Base-by-base conservation (phyloP, 768 basidiomycete species). In the Auricularia auricula-judae region DNA sequence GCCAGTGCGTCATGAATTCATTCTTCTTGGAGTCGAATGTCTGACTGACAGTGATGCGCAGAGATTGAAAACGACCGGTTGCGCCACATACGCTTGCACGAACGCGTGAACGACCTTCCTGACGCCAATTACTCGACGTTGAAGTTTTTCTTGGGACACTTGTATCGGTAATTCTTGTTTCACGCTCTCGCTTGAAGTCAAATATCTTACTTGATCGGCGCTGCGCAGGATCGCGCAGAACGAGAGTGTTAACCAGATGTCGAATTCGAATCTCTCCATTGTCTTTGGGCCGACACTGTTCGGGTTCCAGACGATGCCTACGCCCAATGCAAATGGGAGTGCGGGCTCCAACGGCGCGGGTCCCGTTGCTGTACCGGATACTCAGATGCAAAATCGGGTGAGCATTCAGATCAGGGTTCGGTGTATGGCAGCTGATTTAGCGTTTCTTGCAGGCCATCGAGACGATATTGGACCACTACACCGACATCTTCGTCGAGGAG, bases 41-140 rank as follows among this genome's bases (percentile, higher is more conserved):
- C 29, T 29, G 29, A 29, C 29, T 29, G 29, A 29, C 29, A 29
- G 29, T 2, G 51, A 29, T 60, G 35, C 47, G n/a, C 69, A 94
- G 89, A 86, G 72, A 90, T 90, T 67, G 97, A 98, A 63, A 97
- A 96, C 71, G 95, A 97, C 68, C 86, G 96, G 62, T 78, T 98
- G 68, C 84, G 96, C 65, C 96, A 98, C 71, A 98, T 99, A 67
- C 86, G 95, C 61, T 77, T 98, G 62, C 97, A 99, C 71, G 97
- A 98, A 72, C 86, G 94, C 58, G 94, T 99, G 58, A 99, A 99
- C 71, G 96, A 98, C 68, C 81, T 99, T 63, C 96, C 97, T 12
- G 97, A 99, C 76, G 84, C 97, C n/a, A 98, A 98, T 75, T 99
- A 99, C 71, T 92, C 97, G 1, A 96, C 96, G 1, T 80, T 98